Evolutionary conservation across 345 rosid species (phyloP).

Genomic region (Rhodamnia argentea): DNA sequence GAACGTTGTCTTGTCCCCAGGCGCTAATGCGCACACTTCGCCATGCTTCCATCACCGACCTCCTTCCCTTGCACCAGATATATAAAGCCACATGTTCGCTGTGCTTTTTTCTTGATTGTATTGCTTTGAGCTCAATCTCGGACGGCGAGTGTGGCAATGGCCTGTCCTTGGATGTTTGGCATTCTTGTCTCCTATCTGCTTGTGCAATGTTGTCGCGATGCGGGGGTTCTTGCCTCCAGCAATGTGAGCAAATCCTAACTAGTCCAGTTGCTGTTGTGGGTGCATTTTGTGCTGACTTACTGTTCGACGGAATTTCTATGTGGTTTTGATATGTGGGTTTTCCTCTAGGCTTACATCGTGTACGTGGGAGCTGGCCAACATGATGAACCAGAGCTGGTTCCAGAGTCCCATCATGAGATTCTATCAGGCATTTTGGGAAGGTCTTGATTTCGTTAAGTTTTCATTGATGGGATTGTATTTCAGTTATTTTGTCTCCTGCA

Average conservation of each 20-base stretch:
- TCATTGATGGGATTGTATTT: background rate
- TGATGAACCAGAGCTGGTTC: constrained; percentile 22
- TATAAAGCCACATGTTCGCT: background rate
- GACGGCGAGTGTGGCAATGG: background rate
- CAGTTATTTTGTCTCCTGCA: background rate
- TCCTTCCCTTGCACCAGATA: background rate
- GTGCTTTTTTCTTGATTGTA: background rate
- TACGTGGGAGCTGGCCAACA: constrained; percentile 31
- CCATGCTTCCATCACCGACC: background rate
- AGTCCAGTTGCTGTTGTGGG: background rate
- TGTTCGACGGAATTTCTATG: background rate
- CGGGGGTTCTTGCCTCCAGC: constrained; percentile 18
- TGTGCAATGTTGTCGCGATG: background rate
- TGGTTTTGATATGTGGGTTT: background rate
- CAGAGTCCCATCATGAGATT: constrained; percentile 30
- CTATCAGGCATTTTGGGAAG: constrained; percentile 47
- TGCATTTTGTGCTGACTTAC: background rate
- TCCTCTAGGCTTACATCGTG: constrained; percentile 37
- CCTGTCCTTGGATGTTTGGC: background rate
- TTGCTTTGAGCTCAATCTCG: background rate
- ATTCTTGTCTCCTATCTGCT: background rate
- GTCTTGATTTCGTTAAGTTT: constrained; percentile 6
- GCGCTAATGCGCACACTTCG: background rate
- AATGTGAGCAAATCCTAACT: constrained; percentile 12
- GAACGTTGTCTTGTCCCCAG: background rate